These are phyloP conservation scores for Kondoa subrosea DNA, from an alignment of 768 basidiomycete genomes.

Conservation along the genomic window DNA sequence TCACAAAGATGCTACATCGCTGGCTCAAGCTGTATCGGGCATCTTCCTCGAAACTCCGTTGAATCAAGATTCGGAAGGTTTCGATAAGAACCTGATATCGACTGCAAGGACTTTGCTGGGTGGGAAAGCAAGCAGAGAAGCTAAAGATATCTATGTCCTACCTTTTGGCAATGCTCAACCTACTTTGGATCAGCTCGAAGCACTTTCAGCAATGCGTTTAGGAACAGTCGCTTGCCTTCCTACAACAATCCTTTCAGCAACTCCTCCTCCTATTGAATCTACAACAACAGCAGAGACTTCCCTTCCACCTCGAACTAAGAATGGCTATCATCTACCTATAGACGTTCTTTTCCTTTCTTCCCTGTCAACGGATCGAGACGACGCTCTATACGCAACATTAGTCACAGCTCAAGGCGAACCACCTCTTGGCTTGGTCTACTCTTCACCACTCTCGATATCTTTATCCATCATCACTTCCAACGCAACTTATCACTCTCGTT, in stretches of 20 bases:
- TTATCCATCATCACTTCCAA: conserved; percentile 75
- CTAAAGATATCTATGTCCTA: conserved; percentile 44
- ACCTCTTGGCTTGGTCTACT: conserved; percentile 80
- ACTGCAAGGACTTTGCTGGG: conserved; percentile 57
- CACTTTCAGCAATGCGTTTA: conserved; percentile 19
- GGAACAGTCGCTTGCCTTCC: conserved; percentile 27
- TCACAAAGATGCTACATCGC: conserved; percentile 46
- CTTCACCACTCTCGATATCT: conserved; percentile 64
- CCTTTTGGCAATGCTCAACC: conserved; percentile 19
- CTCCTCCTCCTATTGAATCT: conserved; percentile 52
- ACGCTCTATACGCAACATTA: conserved; percentile 84
- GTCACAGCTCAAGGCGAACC: conserved; percentile 45
- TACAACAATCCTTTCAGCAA: conserved; percentile 42
- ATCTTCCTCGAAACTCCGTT: conserved; percentile 60
- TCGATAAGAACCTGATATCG: conserved; percentile 45
- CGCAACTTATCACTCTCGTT: conserved; percentile 85
- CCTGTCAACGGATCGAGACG: conserved; percentile 65
- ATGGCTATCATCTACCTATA: conserved; percentile 48
- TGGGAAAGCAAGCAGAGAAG: conserved; percentile 31
- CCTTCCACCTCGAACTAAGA: conserved; percentile 27
- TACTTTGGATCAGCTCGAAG: conserved; percentile 26
- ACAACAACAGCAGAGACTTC: conserved; percentile 31
- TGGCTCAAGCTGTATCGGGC: conserved; percentile 41
- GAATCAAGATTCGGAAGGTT: conserved; percentile 37
- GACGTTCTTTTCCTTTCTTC: conserved; percentile 73